Evolutionary conservation across 2,329 filamentous ascomycete species (phyloP).

Genomic region (Neodidymelliopsis sp.): DNA sequence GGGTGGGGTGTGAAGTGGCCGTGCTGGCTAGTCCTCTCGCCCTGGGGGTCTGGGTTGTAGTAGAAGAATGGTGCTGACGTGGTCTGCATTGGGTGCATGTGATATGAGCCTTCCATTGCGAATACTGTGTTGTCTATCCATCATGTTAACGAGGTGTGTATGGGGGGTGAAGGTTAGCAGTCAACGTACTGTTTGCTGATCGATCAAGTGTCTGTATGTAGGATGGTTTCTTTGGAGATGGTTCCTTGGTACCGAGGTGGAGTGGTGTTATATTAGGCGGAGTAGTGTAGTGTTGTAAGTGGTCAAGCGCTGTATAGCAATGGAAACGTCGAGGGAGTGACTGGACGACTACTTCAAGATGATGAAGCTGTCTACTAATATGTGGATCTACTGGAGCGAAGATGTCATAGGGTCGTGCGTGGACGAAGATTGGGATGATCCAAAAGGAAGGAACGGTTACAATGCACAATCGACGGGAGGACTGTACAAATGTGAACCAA

Average conservation of each 20-base stretch:
- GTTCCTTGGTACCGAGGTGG: conserved; percentile 19
- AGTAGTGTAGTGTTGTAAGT: too few relatives aligned
- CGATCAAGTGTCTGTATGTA: conserved; percentile 15
- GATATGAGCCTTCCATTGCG: conserved; percentile 71
- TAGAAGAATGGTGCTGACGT: conserved; percentile 86
- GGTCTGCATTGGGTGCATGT: conserved; percentile 58
- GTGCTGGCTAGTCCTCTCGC: conserved; percentile 72
- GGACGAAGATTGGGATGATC: conserved; percentile 31
- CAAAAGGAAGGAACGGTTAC: conserved; percentile 51
- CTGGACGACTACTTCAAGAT: conserved; percentile 51
- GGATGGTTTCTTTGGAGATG: conserved; percentile 18
- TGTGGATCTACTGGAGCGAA: conserved; percentile 35
- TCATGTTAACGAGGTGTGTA: conserved; percentile 8
- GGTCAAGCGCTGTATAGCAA: conserved; percentile 31
- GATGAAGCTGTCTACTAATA: conserved; percentile 52
- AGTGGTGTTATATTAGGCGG: conserved; percentile 37
- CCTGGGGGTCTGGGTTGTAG: conserved; percentile 79
- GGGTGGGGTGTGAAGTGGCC: conserved; percentile 74
- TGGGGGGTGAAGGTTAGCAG: not conserved
- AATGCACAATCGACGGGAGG: conserved; percentile 40
- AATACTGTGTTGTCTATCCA: conserved; percentile 33
- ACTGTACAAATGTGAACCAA: conserved; percentile 47
- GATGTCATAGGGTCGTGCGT: conserved; percentile 44
- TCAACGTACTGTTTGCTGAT: conserved; percentile 28
- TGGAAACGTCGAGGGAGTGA: conserved; percentile 47